phyloP scores from a whole-genome alignment of 352 stramenopile genomes.

The Globisporangium yorkense region DNA sequence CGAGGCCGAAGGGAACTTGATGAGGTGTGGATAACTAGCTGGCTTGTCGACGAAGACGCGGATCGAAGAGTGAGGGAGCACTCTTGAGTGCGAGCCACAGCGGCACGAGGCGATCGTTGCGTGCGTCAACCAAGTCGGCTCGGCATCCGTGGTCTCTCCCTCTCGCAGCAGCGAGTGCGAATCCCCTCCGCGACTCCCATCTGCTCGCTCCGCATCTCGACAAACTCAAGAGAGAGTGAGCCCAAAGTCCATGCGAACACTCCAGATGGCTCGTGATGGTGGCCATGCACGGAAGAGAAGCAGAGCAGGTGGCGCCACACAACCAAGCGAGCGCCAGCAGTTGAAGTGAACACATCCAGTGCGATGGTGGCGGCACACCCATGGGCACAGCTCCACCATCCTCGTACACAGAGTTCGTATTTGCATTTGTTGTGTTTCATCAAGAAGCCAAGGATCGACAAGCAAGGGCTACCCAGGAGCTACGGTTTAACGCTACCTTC shows the following conservation, averaged over 20 bases:
- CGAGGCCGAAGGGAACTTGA: background rate
- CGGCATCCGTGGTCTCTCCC: background rate
- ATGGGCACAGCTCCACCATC: too few species aligned
- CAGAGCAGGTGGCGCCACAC: background rate
- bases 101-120: background rate
- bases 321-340: background rate
- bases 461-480: too few species aligned
- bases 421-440: background rate
- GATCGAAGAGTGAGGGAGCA: constrained; percentile 5
- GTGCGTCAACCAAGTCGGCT: background rate
- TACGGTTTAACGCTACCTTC: background rate
- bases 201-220: constrained; percentile 9
- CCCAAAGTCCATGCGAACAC: background rate
- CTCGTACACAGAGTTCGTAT: too few species aligned
- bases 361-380: too few species aligned
- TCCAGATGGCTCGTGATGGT: background rate
- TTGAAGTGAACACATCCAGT: background rate
- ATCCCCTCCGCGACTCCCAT: constrained; percentile 7
- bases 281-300: background rate
- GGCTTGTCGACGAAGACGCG: background rate
- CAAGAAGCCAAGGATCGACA: background rate
- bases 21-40: background rate
- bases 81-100: background rate
- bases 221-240: background rate
- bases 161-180: background rate